phyloP scores from a whole-genome alignment of 352 stramenopile genomes.

The Phytopythium boreale region DNA sequence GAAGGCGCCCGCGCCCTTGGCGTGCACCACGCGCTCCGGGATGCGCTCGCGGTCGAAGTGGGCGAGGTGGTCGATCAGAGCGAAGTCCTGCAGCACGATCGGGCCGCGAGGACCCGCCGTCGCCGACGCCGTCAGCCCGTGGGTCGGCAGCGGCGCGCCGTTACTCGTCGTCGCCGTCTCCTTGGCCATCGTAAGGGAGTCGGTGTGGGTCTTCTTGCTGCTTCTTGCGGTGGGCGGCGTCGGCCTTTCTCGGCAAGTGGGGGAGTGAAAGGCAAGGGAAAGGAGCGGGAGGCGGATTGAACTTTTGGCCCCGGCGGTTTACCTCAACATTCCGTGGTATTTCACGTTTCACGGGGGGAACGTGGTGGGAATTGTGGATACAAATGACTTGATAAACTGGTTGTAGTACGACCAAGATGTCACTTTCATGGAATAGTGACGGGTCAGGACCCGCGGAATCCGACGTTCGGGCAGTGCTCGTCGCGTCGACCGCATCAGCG shows the following conservation, averaged over 20 bases:
- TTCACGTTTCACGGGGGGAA: too few relatives aligned
- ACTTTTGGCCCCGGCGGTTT: not conserved
- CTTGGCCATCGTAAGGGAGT: not conserved
- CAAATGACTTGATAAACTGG: not conserved
- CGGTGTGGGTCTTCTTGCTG: too few relatives aligned
- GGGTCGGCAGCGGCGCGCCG: constrained; percentile 51
- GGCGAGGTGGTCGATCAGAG: constrained; percentile 86
- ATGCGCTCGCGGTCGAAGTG: constrained; percentile 93
- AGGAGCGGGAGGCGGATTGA: not conserved
- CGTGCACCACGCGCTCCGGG: constrained; percentile 91
- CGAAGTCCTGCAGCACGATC: constrained; percentile 82
- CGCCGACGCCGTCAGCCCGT: constrained; percentile 71
- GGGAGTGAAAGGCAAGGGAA: not conserved
- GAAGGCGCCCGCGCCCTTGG: constrained; percentile 87
- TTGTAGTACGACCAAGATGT: not conserved
- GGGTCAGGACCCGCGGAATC: not conserved
- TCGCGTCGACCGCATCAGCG: not conserved
- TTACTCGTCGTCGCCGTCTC: constrained; percentile 45
- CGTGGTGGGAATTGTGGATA: not conserved
- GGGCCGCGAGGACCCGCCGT: constrained; percentile 60
- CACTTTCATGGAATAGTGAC: not conserved
- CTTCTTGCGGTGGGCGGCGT: not conserved
- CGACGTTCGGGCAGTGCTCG: not conserved
- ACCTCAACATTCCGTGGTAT: constrained; percentile 6
- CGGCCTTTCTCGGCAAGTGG: constrained; percentile 32